Evolutionary conservation across 2,329 filamentous ascomycete species (phyloP).

Genomic region (Pseudocercospora fijiensis): DNA sequence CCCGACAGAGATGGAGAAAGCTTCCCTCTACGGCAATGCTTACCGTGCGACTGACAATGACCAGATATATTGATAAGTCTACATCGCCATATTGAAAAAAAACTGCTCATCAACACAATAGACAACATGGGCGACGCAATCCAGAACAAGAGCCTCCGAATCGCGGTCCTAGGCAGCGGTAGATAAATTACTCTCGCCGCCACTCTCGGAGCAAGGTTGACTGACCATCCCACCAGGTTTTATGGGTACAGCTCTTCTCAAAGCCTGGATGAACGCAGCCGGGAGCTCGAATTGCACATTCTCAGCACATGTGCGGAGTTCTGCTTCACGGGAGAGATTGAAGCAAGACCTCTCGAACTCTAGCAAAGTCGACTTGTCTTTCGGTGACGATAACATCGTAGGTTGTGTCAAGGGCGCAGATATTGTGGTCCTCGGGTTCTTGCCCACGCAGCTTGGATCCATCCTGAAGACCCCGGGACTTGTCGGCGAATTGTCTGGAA

Average conservation of each 20-base stretch:
- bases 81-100: not conserved
- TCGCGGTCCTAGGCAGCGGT: not conserved
- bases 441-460: constrained; percentile 20
- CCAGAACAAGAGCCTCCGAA: not conserved
- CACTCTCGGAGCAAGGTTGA: not conserved
- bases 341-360: constrained; percentile 6
- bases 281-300: constrained; percentile 13
- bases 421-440: constrained; percentile 26
- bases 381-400: constrained; percentile 13
- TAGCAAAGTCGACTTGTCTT: constrained; percentile 11
- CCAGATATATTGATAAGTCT: not conserved
- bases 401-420: constrained; percentile 18
- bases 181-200: not conserved
- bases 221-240: constrained; percentile 18
- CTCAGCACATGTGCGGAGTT: constrained; percentile 18
- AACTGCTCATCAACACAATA: not conserved
- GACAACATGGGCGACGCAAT: not conserved
- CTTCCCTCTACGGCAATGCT: not conserved
- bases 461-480: constrained; percentile 16
- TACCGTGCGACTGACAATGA: not conserved
- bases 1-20: not conserved
- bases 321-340: constrained; percentile 18
- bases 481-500: constrained; percentile 20
- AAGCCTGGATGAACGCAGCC: constrained; percentile 19
- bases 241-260: constrained; percentile 29